Base-by-base conservation (phyloP, 441 rosid genomes). In the Macaranga tanarius region DNA sequence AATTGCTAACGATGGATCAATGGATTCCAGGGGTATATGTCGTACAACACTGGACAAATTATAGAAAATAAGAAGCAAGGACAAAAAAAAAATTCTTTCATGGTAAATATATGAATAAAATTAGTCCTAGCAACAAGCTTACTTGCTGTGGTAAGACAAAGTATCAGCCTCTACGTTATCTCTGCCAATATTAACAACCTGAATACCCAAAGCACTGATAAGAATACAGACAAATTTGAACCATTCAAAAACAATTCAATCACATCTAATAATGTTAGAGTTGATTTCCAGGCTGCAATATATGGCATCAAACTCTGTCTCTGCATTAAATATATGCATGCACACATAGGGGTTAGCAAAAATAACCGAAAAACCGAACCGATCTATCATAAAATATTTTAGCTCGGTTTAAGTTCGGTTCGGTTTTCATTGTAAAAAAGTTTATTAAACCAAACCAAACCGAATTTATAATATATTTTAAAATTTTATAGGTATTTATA, bases 81-180 rank as follows among this genome's bases (percentile, higher is more conserved):
- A 52, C 22, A 52, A 17, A 1, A 52, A 13, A 52, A 9, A 65
- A n/a, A 13, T 48, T n/a, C n/a, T 62, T 25, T 51, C 51, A 25
- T 2, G 3, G n/a, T 16, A 28, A 26, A 16, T 11, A 42, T 59
- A 45, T 40, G 59, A 16, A 54, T 73, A 48, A 73, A 68, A 65
- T 16, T 70, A 73, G 63, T 73, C 20, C 45, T 26, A 11, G 52
- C 26, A 68, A 75, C 44, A 73, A 66, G 76, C 91, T 88, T 82
- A 95, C 97, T 83, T 66, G 95, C 90, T 79, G 76, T 95, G 99
- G 80, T 95, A 95, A 56, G 97, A 90, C 48, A 93, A 90, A 57
- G 95, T 81, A 78, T 90, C 96, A 17, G 84, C 84, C 78, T 90
- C 92, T 73, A 80, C 58, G 58, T 78, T 81, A 67, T 85, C 89